Percentiles rank a stretch among this genome's conserved stretches.
Evolutionary conservation across 306 rosid species (phyloP).

Genomic region (Benincasa hispida): DNA sequence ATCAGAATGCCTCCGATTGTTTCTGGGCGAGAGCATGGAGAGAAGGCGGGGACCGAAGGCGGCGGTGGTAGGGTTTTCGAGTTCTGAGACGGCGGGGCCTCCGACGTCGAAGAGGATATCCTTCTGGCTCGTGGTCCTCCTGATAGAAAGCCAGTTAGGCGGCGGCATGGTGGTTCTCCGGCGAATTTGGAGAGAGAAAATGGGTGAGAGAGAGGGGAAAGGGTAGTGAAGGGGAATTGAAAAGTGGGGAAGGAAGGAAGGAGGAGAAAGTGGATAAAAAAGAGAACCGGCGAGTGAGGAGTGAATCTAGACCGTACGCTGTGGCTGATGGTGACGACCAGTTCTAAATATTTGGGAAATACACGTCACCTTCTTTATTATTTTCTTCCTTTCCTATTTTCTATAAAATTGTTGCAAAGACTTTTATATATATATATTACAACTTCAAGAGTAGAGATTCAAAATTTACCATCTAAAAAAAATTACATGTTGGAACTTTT

Average conservation of each 20-base stretch:
- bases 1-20: slow-evolving; percentile 6
- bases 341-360: not conserved
- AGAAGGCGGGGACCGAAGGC: not conserved
- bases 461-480: too few relatives aligned
- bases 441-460: too few relatives aligned
- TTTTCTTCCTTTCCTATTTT: not conserved
- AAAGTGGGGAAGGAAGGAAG: not conserved
- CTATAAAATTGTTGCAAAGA: not conserved
- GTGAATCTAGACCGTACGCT: slow-evolving; percentile 37
- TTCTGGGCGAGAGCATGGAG: slow-evolving; percentile 1
- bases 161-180: slow-evolving; percentile 38
- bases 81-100: not conserved
- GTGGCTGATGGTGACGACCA: slow-evolving; percentile 6
- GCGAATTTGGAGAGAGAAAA: not conserved
- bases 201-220: not conserved
- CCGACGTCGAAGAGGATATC: slow-evolving; percentile 59
- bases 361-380: slow-evolving; percentile 7
- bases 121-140: slow-evolving; percentile 63
- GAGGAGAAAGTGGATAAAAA: slow-evolving; percentile 33
- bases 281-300: slow-evolving; percentile 40
- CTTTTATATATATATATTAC: too few relatives aligned
- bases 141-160: slow-evolving; percentile 68
- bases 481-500: too few relatives aligned
- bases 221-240: not conserved
- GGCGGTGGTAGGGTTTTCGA: slow-evolving; percentile 8